Evolutionary conservation across 352 stramenopile species (phyloP).

Genomic region (Labyrinthula sp.): DNA sequence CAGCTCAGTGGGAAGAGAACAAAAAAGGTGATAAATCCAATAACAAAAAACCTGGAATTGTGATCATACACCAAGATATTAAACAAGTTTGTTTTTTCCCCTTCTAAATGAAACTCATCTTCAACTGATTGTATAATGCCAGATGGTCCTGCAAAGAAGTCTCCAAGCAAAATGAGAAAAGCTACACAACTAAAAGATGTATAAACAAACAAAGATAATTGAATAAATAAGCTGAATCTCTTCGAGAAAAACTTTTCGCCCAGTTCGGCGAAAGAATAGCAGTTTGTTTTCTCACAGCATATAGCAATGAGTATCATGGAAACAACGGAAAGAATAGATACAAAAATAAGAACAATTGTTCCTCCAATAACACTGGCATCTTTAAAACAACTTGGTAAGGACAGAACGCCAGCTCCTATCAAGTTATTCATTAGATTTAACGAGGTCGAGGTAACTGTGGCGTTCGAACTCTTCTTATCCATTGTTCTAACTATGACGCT

Average conservation of each 20-base stretch:
- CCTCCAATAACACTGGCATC: constrained; percentile 21
- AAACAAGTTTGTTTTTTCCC: constrained; percentile 29
- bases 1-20: constrained; percentile 49
- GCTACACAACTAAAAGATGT: constrained; percentile 24
- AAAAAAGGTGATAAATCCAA: constrained; percentile 39
- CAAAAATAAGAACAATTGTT: not conserved
- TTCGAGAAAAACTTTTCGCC: constrained; percentile 8
- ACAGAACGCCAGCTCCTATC: constrained; percentile 46
- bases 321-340: constrained; percentile 3
- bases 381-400: constrained; percentile 37
- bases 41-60: constrained; percentile 38
- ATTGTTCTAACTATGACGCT: not conserved
- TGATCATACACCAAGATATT: no score
- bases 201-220: constrained; percentile 20
- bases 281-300: constrained; percentile 14
- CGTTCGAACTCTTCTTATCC: constrained; percentile 19
- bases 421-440: constrained; percentile 52
- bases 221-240: constrained; percentile 11
- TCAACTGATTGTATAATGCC: constrained; percentile 12
- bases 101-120: no score
- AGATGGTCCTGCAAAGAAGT: constrained; percentile 19
- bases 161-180: constrained; percentile 23
- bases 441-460: constrained; percentile 31
- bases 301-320: constrained; percentile 20
- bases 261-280: constrained; percentile 22